Evolutionary conservation across 345 rosid genomes (phyloP).

Genomic region (Pistacia vera): DNA sequence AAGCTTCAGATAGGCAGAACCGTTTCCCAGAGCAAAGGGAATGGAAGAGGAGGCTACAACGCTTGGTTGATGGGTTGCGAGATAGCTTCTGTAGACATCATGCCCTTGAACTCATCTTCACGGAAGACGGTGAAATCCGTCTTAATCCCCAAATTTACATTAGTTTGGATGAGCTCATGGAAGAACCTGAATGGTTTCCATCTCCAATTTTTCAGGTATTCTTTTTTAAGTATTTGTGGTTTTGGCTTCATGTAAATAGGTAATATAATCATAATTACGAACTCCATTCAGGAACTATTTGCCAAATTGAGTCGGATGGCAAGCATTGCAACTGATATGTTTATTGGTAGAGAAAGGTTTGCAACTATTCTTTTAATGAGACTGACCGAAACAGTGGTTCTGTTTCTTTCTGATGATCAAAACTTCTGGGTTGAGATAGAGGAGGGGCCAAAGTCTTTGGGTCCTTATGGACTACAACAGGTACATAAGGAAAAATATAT

Average conservation of each 20-base stretch:
- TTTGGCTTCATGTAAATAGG: too few relatives aligned
- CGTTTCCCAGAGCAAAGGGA: conserved; percentile 84
- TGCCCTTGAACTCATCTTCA: conserved; percentile 87
- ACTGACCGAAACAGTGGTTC: conserved; percentile 81
- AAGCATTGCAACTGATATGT: conserved; percentile 64
- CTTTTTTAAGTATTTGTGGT: background rate
- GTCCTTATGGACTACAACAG: conserved; percentile 86
- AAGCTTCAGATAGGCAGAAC: conserved; percentile 61
- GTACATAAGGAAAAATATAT: conserved; percentile 20
- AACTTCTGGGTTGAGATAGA: conserved; percentile 88
- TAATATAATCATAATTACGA: too few relatives aligned
- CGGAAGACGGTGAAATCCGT: conserved; percentile 77
- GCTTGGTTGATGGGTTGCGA: conserved; percentile 73
- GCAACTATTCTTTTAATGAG: conserved; percentile 88
- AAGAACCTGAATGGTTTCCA: conserved; percentile 90
- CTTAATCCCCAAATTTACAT: conserved; percentile 61
- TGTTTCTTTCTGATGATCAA: conserved; percentile 95
- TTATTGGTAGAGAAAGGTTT: conserved; percentile 87
- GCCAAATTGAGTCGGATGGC: conserved; percentile 65
- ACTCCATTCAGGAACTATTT: conserved; percentile 60
- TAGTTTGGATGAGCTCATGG: conserved; percentile 54
- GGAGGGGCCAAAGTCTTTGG: conserved; percentile 65
- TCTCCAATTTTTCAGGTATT: conserved; percentile 73
- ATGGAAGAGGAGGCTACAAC: conserved; percentile 82
- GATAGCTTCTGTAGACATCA: conserved; percentile 93